Evolutionary conservation across 148 eudicot species (phyloP), one percentile per base, ranked within the genome.

Genomic region (Chenopodium berlandieri): DNA sequence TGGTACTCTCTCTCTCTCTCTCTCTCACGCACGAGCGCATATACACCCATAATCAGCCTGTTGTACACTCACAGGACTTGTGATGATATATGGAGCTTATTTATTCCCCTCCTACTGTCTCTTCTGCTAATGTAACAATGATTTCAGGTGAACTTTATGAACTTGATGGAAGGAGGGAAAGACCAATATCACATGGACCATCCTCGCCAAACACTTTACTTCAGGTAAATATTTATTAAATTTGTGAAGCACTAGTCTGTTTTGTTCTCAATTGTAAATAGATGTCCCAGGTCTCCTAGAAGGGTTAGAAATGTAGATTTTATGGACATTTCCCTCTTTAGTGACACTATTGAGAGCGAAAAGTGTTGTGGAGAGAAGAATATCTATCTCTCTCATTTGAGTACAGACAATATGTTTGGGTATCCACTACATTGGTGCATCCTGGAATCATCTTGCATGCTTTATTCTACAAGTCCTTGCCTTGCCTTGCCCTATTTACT

Each of bases 121-220:
- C 34, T 67, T 30, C 71, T 12, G 37, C 34, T 67, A 65, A n/a
- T 2, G 23, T 72, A 22, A 73, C 58, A 11, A 47, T 48, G 76
- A n/a, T 46, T 50, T 79, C 78, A 95, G 98, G 96, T 77, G 88
- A 89, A 89, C 91, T 95, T 40, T 94, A 89, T 84, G 99, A 96
- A 88, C 99, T 96, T 73, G 99, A 96, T 85, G 99, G 98, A 85
- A 85, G 97, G 82, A 91, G 87, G 88, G 79, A 91, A 16, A 93
- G 88, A 77, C 98, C 99, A 73, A 65, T 92, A 78, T 89, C 92
- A 78, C 99, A 90, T 73, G 99, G 98, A 71, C 82, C 91, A 75
- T 91, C 98, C 75, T 88, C 98, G 7, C 91, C 93, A 17, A 79
- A 79, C 83, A 94, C 91, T 84, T 79, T 92, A 78, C 87, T 94